These are phyloP conservation scores for Monosporozyma yasuniensis DNA, from an alignment of 805 yeast species.

Conservation along the genomic window DNA sequence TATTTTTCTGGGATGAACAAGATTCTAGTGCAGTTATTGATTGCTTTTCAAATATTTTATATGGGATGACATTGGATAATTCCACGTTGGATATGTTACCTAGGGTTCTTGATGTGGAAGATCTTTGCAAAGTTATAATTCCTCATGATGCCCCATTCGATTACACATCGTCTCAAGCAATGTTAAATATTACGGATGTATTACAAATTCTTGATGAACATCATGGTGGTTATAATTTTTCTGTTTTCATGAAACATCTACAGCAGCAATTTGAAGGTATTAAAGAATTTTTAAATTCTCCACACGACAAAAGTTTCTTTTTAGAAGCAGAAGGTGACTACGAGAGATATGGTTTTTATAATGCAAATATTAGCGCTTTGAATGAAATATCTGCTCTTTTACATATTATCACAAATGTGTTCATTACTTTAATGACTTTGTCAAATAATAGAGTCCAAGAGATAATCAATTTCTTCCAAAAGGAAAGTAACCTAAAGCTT, in stretches of 20 bases:
- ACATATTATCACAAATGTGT: slow-evolving; percentile 47
- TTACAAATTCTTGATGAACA: slow-evolving; percentile 51
- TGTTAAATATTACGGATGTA: slow-evolving; percentile 45
- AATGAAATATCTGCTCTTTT: slow-evolving; percentile 37
- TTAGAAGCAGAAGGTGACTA: slow-evolving; percentile 12
- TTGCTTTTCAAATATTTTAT: slow-evolving; percentile 38
- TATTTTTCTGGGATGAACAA: slow-evolving; percentile 47
- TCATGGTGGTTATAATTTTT: slow-evolving; percentile 40
- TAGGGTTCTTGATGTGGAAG: slow-evolving; percentile 33
- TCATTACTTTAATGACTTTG: slow-evolving; percentile 43
- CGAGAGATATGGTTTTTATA: background rate
- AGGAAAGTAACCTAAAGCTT: slow-evolving; percentile 32
- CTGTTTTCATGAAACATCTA: slow-evolving; percentile 29
- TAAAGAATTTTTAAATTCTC: slow-evolving; percentile 19
- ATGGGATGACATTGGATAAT: slow-evolving; percentile 45
- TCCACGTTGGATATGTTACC: slow-evolving; percentile 37
- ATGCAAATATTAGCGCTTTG: slow-evolving; percentile 15
- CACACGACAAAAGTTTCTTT: slow-evolving; percentile 21
- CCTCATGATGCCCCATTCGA: slow-evolving; percentile 54
- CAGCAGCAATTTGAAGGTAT: slow-evolving; percentile 26
- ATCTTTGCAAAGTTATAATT: slow-evolving; percentile 42
- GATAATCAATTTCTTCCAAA: slow-evolving; percentile 20
- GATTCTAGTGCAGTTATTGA: slow-evolving; percentile 41
- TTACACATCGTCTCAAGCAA: slow-evolving; percentile 44
- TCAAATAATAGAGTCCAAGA: slow-evolving; percentile 36